Conservation (phyloP, 2,329 filamentous ascomycete genomes). For the Aspergillus brasiliensis region DNA sequence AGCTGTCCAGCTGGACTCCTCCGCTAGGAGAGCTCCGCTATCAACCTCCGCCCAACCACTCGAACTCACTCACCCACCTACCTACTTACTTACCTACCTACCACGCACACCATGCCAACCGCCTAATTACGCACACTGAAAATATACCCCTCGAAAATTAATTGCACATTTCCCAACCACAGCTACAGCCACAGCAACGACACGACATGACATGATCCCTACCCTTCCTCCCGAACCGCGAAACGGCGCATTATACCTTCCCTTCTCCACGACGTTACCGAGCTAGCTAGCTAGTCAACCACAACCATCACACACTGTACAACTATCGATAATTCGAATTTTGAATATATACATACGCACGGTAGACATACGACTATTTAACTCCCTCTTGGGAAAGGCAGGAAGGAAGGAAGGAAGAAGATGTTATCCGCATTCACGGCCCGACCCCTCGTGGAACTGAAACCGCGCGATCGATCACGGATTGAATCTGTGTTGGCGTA, state of each 20-base stretch:
- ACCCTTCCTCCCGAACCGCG: not conserved
- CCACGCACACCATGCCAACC: not conserved
- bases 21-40: not conserved
- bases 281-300: not conserved
- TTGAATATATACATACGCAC: not conserved
- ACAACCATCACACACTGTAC: not conserved
- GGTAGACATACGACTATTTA: too few relatives aligned
- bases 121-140: too few relatives aligned
- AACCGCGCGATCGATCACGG: conserved; percentile 90
- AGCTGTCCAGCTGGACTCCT: not conserved
- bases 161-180: too few relatives aligned
- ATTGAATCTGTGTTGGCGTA: conserved; percentile 95
- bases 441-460: conserved; percentile 95
- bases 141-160: too few relatives aligned
- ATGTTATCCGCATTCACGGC: conserved; percentile 99
- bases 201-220: not conserved
- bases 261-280: not conserved
- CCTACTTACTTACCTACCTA: not conserved
- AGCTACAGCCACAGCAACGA: not conserved
- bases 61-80: not conserved
- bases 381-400: too few relatives aligned
- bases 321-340: not conserved
- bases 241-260: not conserved
- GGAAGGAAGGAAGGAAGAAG: not conserved
- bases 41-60: not conserved